Conservation (phyloP, 169 alveolate genomes). For the Plasmodium fragile region DNA sequence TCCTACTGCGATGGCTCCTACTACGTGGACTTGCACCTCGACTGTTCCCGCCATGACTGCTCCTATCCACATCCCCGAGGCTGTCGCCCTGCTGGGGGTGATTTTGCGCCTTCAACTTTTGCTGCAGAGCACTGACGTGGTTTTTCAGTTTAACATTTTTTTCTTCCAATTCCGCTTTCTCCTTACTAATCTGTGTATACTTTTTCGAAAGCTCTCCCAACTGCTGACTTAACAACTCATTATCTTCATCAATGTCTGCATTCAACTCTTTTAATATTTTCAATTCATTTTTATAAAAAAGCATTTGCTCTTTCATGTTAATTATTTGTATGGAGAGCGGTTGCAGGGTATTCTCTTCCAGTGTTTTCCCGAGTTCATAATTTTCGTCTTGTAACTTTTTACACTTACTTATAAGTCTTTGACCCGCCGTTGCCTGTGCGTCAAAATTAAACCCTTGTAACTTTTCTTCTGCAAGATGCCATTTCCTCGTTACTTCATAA, state of each 20-base stretch:
- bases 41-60: neutral
- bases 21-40: neutral
- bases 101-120: neutral
- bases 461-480: slow-evolving; percentile 77
- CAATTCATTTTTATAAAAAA: slow-evolving; percentile 77
- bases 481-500: slow-evolving; percentile 75
- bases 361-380: slow-evolving; percentile 80
- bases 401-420: slow-evolving; percentile 81
- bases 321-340: slow-evolving; percentile 68
- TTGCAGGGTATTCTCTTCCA: slow-evolving; percentile 76
- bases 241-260: slow-evolving; percentile 81
- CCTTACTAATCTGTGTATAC: slow-evolving; percentile 49
- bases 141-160: slow-evolving; percentile 14
- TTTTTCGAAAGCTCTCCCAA: slow-evolving; percentile 75
- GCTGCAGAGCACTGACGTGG: slow-evolving; percentile 14
- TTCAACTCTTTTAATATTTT: slow-evolving; percentile 80
- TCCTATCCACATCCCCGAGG: neutral
- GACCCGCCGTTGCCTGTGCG: slow-evolving; percentile 83
- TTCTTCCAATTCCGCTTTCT: slow-evolving; percentile 28
- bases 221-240: slow-evolving; percentile 78
- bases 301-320: slow-evolving; percentile 77
- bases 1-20: neutral
- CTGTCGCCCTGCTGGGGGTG: neutral
- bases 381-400: slow-evolving; percentile 82
- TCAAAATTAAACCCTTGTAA: slow-evolving; percentile 79